Percentiles rank a stretch among this genome's conserved stretches.
These are phyloP conservation scores for Penicillium sp. DNA, from an alignment of 2,329 filamentous ascomycete species.

Conservation along the genomic window DNA sequence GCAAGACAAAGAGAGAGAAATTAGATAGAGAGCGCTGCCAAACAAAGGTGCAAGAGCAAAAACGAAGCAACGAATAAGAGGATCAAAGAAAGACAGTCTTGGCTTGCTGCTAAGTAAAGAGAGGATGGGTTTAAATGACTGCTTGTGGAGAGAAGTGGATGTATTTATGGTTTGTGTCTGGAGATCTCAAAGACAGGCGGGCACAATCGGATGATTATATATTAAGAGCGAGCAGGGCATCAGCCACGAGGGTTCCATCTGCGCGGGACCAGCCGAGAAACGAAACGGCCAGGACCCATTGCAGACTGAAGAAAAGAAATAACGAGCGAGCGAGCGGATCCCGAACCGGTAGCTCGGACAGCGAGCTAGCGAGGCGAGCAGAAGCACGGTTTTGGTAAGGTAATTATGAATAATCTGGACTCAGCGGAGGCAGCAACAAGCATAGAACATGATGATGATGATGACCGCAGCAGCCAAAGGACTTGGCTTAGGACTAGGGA, in stretches of 20 bases:
- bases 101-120: conserved; percentile 5
- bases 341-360: background rate
- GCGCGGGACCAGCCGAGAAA: conserved; percentile 13
- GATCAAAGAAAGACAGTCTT: conserved; percentile 8
- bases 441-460: background rate
- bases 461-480: conserved; percentile 9
- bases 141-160: background rate
- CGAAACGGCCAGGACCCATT: conserved; percentile 6
- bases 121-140: background rate
- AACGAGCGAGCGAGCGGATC: conserved; percentile 5
- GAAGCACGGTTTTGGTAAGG: background rate
- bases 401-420: background rate
- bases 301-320: conserved; percentile 1
- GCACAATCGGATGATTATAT: conserved; percentile 11
- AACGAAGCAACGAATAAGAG: background rate
- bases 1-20: background rate
- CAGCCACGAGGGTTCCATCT: conserved; percentile 14
- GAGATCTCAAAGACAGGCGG: background rate
- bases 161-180: conserved; percentile 4
- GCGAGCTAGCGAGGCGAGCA: background rate
- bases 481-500: conserved; percentile 9
- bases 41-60: background rate
- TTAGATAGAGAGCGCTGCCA: background rate
- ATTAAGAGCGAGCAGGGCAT: background rate
- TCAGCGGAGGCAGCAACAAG: background rate